These are phyloP conservation scores for Pelargonium myrrhifolium DNA, from an alignment of 441 rosid species.

Conservation along the genomic window DNA sequence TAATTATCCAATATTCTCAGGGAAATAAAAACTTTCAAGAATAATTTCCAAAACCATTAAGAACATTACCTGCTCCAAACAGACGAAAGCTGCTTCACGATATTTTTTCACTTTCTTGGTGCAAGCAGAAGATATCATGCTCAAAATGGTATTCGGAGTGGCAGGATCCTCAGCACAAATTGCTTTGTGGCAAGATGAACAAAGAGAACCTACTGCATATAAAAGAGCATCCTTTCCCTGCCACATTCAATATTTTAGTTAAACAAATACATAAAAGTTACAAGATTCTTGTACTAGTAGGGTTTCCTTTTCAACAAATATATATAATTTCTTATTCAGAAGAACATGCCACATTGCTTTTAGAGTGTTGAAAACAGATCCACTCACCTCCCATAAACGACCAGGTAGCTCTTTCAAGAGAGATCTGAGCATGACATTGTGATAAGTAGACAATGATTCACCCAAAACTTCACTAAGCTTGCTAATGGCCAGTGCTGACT, in stretches of 20 bases:
- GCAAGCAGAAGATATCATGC: slow-evolving; percentile 64
- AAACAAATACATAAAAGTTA: not conserved
- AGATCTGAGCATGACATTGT: slow-evolving; percentile 49
- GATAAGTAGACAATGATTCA: slow-evolving; percentile 63
- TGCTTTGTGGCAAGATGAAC: slow-evolving; percentile 66
- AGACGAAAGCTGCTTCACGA: slow-evolving; percentile 71
- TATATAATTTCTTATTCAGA: not conserved
- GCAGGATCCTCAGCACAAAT: slow-evolving; percentile 56
- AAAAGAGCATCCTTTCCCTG: slow-evolving; percentile 92
- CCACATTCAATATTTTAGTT: slow-evolving; percentile 5
- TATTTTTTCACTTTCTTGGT: slow-evolving; percentile 67
- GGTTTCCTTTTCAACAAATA: too few species aligned
- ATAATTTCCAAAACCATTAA: not conserved
- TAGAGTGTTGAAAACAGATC: slow-evolving; percentile 12
- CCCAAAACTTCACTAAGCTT: slow-evolving; percentile 83
- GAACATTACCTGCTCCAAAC: slow-evolving; percentile 64
- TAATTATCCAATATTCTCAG: too few species aligned
- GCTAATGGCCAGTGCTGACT: slow-evolving; percentile 82
- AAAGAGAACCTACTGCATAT: slow-evolving; percentile 71
- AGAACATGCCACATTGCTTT: slow-evolving; percentile 6
- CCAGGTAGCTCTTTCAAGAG: slow-evolving; percentile 84
- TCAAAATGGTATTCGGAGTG: slow-evolving; percentile 51
- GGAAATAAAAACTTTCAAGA: too few species aligned
- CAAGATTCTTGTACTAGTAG: not conserved
- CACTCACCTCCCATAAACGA: slow-evolving; percentile 85